phyloP scores from a whole-genome alignment of 2,329 filamentous ascomycete genomes.

The Botryosphaeria agaves region DNA sequence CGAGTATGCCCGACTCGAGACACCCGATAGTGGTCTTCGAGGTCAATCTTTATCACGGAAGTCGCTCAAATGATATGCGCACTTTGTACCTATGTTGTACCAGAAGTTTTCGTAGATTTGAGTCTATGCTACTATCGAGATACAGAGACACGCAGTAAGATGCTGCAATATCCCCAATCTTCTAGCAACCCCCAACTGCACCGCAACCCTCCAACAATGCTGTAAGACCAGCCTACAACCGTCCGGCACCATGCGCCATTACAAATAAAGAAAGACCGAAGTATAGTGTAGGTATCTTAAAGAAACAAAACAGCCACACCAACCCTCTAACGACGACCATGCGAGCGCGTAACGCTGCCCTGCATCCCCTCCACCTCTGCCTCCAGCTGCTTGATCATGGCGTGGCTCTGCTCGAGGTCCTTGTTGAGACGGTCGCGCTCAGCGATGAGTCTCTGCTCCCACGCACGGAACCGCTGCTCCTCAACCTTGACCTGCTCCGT shows the following conservation, averaged over 20 bases:
- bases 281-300: neutral
- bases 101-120: no score
- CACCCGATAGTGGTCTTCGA: no score
- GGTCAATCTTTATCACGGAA: no score
- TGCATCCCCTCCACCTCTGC: slow-evolving; percentile 87
- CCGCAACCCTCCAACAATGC: no score
- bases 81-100: no score
- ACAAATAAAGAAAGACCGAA: neutral
- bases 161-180: no score
- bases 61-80: no score
- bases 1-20: no score
- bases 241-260: neutral
- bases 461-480: slow-evolving; percentile 96
- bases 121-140: no score
- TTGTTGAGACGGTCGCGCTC: slow-evolving; percentile 99
- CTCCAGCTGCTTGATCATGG: slow-evolving; percentile 77
- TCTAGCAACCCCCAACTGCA: no score
- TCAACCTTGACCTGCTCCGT: slow-evolving; percentile 99
- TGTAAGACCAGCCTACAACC: no score
- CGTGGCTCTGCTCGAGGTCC: slow-evolving; percentile 95
- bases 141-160: no score
- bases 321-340: slow-evolving; percentile 6
- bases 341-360: slow-evolving; percentile 16
- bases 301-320: neutral
- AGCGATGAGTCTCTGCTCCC: slow-evolving; percentile 99